These are phyloP conservation scores for Agroathelia rolfsii DNA, from an alignment of 1,284 basidiomycete genomes.

Conservation along the genomic window DNA sequence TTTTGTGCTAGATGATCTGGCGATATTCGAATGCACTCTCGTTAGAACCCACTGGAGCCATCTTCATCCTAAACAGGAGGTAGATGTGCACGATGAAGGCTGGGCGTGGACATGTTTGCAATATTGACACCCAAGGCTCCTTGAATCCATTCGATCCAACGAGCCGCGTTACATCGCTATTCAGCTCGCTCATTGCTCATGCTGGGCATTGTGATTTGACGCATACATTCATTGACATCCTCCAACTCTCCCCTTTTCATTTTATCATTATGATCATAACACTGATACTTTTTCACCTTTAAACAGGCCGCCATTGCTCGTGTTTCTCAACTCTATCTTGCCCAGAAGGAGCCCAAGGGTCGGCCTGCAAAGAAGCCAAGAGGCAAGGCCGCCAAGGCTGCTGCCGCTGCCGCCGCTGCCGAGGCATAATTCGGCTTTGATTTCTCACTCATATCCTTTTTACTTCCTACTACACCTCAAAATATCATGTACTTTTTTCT, in stretches of 20 bases:
- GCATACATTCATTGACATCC: constrained; percentile 42
- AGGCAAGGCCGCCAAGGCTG: constrained; percentile 52
- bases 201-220: constrained; percentile 61
- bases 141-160: constrained; percentile 51
- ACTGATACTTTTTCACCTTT: constrained; percentile 19
- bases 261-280: too few species aligned
- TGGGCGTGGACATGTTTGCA: constrained; percentile 84
- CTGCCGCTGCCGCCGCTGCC: too few species aligned
- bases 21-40: constrained; percentile 40
- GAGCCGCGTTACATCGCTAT: too few species aligned
- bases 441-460: too few species aligned
- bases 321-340: constrained; percentile 62
- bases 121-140: constrained; percentile 45
- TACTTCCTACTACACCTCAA: too few species aligned
- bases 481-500: too few species aligned
- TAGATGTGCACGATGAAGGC: too few species aligned
- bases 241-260: constrained; percentile 8
- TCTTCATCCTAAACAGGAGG: constrained; percentile 30
- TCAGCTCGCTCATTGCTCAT: constrained; percentile 48
- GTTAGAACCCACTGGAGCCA: constrained; percentile 71
- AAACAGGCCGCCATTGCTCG: constrained; percentile 80
- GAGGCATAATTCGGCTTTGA: too few species aligned
- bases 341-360: constrained; percentile 68
- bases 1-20: too few species aligned
- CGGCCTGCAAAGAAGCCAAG: constrained; percentile 64